Conservation (phyloP, 2,329 filamentous ascomycete genomes). For the Fusarium veterinarium region DNA sequence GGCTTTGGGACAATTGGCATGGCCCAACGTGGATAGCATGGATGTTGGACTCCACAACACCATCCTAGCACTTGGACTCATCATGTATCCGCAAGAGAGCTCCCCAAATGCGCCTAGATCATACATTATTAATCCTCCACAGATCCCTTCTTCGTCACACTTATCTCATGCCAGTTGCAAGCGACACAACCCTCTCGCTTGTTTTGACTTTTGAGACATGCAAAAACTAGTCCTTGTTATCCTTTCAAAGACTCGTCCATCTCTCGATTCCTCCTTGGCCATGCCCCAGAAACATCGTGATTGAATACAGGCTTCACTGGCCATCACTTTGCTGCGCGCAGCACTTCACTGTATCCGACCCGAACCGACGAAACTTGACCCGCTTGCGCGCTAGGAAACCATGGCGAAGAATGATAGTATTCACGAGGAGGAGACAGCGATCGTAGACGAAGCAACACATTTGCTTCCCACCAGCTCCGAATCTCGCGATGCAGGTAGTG, state of each 20-base stretch:
- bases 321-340: slow-evolving; percentile 20
- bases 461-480: slow-evolving; percentile 51
- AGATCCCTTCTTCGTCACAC: slow-evolving; percentile 30
- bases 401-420: slow-evolving; percentile 21
- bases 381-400: slow-evolving; percentile 2
- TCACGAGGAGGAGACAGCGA: slow-evolving; percentile 12
- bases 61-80: slow-evolving; percentile 37
- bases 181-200: slow-evolving; percentile 19
- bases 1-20: not conserved
- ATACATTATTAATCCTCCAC: slow-evolving; percentile 38
- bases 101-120: slow-evolving; percentile 18
- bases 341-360: not conserved
- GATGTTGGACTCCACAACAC: slow-evolving; percentile 31
- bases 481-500: slow-evolving; percentile 10
- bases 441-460: slow-evolving; percentile 51
- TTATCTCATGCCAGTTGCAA: slow-evolving; percentile 36
- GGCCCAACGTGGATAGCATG: slow-evolving; percentile 4
- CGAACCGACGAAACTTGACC: not conserved
- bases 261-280: slow-evolving; percentile 10
- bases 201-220: slow-evolving; percentile 25
- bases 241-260: slow-evolving; percentile 2
- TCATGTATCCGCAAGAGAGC: slow-evolving; percentile 33
- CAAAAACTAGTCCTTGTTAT: not conserved
- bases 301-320: slow-evolving; percentile 19
- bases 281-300: slow-evolving; percentile 30